Conservation (phyloP, 805 yeast species). For the Tetrapisispora fleetii region DNA sequence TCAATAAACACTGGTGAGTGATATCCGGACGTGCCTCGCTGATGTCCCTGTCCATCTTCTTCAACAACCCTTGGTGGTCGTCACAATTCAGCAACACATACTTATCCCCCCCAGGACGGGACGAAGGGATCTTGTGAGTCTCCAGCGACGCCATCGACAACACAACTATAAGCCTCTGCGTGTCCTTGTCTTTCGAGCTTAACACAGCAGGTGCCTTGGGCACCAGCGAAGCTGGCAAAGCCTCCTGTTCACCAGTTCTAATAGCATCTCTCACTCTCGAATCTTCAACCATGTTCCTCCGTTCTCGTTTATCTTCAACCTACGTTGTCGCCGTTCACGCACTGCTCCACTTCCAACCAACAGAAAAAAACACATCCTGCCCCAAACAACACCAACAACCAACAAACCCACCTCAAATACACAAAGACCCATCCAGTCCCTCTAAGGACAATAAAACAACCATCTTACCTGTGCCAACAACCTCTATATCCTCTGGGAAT, state of each 20-base stretch:
- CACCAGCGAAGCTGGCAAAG: slow-evolving; percentile 61
- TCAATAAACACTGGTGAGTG: slow-evolving; percentile 93
- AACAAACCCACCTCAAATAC: no score
- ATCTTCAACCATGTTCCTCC: slow-evolving; percentile 38
- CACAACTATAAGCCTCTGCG: slow-evolving; percentile 88
- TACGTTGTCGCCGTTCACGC: no score
- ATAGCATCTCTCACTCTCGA: slow-evolving; percentile 38
- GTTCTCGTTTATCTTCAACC: no score
- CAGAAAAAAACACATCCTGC: no score
- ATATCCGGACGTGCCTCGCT: slow-evolving; percentile 99
- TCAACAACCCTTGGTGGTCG: slow-evolving; percentile 91
- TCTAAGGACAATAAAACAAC: neutral
- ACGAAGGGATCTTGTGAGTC: slow-evolving; percentile 78
- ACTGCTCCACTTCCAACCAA: neutral
- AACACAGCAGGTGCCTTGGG: slow-evolving; percentile 81
- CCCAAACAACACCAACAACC: no score
- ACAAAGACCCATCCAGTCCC: neutral
- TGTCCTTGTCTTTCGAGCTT: slow-evolving; percentile 73
- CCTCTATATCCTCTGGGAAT: neutral
- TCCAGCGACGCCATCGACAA: slow-evolving; percentile 92
- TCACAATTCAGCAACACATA: slow-evolving; percentile 93
- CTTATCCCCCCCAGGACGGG: slow-evolving; percentile 77
- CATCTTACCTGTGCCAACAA: neutral
- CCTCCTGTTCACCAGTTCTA: slow-evolving; percentile 30
- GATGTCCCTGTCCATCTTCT: slow-evolving; percentile 94